Percentiles rank a stretch among this genome's conserved stretches.
These are phyloP conservation scores for Vitis hybrid DNA, from an alignment of 177 flowering plant species.

Conservation along the genomic window DNA sequence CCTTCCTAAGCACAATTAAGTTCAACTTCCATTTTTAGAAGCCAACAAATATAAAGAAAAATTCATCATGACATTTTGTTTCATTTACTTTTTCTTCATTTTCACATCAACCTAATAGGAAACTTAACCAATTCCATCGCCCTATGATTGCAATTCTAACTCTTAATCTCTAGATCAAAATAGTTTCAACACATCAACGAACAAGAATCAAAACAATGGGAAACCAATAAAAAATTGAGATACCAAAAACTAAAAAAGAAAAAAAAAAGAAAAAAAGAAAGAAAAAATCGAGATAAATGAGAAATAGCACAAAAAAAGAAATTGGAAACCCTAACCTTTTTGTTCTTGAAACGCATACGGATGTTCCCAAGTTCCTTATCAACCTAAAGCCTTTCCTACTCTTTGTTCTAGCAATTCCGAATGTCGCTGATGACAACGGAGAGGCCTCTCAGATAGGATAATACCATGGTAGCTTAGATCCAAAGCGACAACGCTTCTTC, in stretches of 20 bases:
- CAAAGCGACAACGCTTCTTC: constrained; percentile 12
- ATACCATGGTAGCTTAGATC: constrained; percentile 74
- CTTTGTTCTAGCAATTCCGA: constrained; percentile 94
- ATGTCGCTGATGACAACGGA: constrained; percentile 97
- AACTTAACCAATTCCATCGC: no score
- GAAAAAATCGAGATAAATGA: neutral
- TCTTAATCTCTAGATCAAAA: no score
- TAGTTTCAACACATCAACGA: no score
- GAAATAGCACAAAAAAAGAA: no score
- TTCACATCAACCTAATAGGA: no score
- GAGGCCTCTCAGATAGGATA: constrained; percentile 96
- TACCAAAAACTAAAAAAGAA: neutral
- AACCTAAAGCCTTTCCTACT: constrained; percentile 87
- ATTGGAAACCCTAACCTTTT: constrained; percentile 64
- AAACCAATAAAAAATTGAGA: neutral
- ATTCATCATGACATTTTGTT: no score
- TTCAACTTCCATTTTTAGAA: no score
- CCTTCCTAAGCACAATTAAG: no score
- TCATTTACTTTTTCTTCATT: no score
- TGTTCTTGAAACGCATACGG: constrained; percentile 88
- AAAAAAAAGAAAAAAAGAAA: neutral
- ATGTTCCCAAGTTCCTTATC: constrained; percentile 97
- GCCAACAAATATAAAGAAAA: no score
- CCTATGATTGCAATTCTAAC: no score
- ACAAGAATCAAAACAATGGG: neutral